phyloP scores from a whole-genome alignment of 495 filamentous ascomycete genomes.

The Haplographium delicatum region DNA sequence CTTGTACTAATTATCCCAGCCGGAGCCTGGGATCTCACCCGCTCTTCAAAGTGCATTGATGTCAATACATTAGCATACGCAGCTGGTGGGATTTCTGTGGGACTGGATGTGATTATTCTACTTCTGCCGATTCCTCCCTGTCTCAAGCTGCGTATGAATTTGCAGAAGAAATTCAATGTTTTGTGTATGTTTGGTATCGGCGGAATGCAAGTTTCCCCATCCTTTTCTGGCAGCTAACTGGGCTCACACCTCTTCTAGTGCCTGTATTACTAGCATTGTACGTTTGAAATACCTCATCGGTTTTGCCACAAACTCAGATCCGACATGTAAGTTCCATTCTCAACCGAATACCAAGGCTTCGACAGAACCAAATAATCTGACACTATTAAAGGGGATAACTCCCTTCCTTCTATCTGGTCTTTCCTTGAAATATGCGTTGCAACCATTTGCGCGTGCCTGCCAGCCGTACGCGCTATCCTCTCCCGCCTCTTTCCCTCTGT shows the following conservation, averaged over 20 bases:
- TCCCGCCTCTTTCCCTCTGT: background rate
- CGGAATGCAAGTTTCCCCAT: background rate
- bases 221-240: slow-evolving; percentile 4
- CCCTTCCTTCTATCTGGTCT: slow-evolving; percentile 38
- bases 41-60: slow-evolving; percentile 27
- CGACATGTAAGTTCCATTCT: slow-evolving; percentile 13
- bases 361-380: background rate
- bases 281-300: slow-evolving; percentile 27
- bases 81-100: slow-evolving; percentile 29
- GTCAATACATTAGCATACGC: slow-evolving; percentile 27
- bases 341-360: background rate
- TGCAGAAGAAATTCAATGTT: slow-evolving; percentile 31
- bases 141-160: slow-evolving; percentile 30
- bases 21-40: slow-evolving; percentile 26
- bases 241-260: slow-evolving; percentile 11
- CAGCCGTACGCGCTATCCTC: slow-evolving; percentile 26
- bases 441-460: slow-evolving; percentile 40
- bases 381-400: slow-evolving; percentile 28
- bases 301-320: slow-evolving; percentile 23
- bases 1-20: no score
- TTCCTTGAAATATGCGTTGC: slow-evolving; percentile 41
- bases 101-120: slow-evolving; percentile 33
- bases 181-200: slow-evolving; percentile 1
- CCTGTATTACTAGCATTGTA: slow-evolving; percentile 28
- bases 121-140: slow-evolving; percentile 30